Evolutionary conservation across 2,329 filamentous ascomycete species (phyloP), one percentile per base, ranked within the genome.

Genomic region (Didymella pomorum): DNA sequence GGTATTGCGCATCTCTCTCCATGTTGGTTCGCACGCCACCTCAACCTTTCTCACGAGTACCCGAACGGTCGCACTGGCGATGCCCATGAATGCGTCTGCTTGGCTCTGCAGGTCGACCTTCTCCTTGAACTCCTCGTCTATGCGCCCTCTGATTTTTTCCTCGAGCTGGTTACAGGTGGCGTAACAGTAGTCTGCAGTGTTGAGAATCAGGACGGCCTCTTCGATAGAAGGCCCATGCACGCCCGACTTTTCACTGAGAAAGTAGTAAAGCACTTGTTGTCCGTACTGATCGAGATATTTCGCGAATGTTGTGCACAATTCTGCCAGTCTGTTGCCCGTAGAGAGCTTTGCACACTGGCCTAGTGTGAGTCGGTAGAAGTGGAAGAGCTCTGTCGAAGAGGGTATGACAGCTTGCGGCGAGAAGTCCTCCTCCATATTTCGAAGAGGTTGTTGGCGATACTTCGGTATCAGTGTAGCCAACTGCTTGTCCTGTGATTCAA

Each of bases 151-250:
- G 77, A 99, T 93, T 76, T 91, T 97, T 70, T 98, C 93, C 75
- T 98, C 94, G 0, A 99, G 83, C 73, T 98, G 94, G 46, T 89
- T 93, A 47, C 93, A 95, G 28, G 96, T 98, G 25, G 87, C 87
- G 72, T 97, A 94, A 86, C 95, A 99, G 76, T 98, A 99, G 72
- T 99, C 95, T 0, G 95, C 94, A 1, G 95, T 98, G 74, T 99
- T 99, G 46, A 99, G 82, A 1, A 98, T 93, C 3, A 96, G 81
- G 14, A 97, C 85, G 3, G 91, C 86, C 62, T 97, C 90, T 69
- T 97, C 88, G 2, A 95, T 79, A 0, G 85, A 85, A 1, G 85
- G 83, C 2, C 82, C 83, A 58, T 82, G 80, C 62, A 84, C 69
- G 71, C 83, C 76, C 66, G 83, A 65, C 75, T 87, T 71, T 78